Percentiles rank a stretch among this genome's conserved stretches.
Conservation (phyloP, 2,329 filamentous ascomycete species). For the Endothia cerciana region DNA sequence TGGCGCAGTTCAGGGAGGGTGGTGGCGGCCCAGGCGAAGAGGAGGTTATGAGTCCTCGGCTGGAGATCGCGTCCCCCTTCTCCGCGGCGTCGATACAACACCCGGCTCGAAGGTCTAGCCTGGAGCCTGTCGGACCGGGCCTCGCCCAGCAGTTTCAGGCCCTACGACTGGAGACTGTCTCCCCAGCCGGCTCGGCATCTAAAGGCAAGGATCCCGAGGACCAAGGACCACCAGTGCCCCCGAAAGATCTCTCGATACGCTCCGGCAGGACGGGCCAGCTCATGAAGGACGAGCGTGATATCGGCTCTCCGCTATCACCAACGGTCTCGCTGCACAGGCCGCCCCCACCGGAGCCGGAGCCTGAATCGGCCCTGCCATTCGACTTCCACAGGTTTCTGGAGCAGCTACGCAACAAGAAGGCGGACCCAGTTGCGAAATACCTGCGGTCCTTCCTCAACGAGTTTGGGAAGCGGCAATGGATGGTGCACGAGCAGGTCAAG, state of each 20-base stretch:
- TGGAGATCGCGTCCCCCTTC: conserved; percentile 82
- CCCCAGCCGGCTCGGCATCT: conserved; percentile 43
- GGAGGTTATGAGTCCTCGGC: conserved; percentile 88
- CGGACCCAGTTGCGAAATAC: conserved; percentile 96
- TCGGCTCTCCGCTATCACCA: conserved; percentile 50
- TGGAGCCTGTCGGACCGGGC: conserved; percentile 69
- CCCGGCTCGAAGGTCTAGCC: conserved; percentile 82
- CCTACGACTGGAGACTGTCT: conserved; percentile 45
- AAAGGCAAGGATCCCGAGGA: conserved; percentile 49
- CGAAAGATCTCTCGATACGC: conserved; percentile 56
- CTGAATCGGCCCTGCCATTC: conserved; percentile 85
- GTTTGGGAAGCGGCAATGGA: conserved; percentile 98
- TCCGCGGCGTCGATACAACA: conserved; percentile 65
- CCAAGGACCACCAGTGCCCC: conserved; percentile 59
- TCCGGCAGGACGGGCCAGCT: conserved; percentile 42
- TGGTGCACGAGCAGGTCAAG: conserved; percentile 99
- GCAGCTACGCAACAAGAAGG: conserved; percentile 92
- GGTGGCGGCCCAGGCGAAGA: conserved; percentile 72
- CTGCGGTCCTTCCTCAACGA: conserved; percentile 92
- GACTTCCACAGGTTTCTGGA: conserved; percentile 98
- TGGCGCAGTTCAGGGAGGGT: conserved; percentile 88
- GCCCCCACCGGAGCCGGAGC: conserved; percentile 73
- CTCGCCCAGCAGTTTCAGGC: conserved; percentile 53
- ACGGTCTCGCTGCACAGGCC: conserved; percentile 60
- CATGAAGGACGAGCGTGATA: conserved; percentile 43